Evolutionary conservation across 1,284 basidiomycete genomes (phyloP).

Genomic region (Tilletia setariae): DNA sequence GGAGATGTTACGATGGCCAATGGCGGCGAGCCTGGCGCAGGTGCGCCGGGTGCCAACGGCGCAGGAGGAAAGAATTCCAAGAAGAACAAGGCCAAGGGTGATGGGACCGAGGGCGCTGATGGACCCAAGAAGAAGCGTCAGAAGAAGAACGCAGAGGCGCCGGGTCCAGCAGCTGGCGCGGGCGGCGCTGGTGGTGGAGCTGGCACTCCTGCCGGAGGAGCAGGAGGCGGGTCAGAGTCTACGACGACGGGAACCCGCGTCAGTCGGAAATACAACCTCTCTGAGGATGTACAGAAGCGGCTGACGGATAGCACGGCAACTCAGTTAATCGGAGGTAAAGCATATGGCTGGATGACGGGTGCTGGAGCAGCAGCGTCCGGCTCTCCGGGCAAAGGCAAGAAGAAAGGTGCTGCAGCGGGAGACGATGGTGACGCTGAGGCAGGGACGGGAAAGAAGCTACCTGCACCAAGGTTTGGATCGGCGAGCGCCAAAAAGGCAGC

Average conservation of each 20-base stretch:
- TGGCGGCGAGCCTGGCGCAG: slow-evolving; percentile 28
- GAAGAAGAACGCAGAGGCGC: neutral
- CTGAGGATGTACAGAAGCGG: slow-evolving; percentile 48
- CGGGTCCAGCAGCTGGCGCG: neutral
- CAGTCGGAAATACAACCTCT: slow-evolving; percentile 36
- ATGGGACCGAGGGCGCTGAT: neutral
- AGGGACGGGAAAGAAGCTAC: slow-evolving; percentile 33
- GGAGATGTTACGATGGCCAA: slow-evolving; percentile 23
- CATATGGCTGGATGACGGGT: slow-evolving; percentile 25
- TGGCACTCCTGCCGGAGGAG: neutral
- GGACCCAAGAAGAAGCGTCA: slow-evolving; percentile 15
- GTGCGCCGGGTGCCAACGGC: neutral
- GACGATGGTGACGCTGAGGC: neutral
- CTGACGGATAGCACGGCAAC: slow-evolving; percentile 52
- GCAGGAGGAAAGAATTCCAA: slow-evolving; percentile 32
- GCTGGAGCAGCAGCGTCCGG: slow-evolving; percentile 1
- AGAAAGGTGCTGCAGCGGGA: neutral
- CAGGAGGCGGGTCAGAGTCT: neutral
- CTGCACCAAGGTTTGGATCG: slow-evolving; percentile 31
- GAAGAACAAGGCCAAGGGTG: slow-evolving; percentile 2
- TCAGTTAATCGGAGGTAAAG: slow-evolving; percentile 28
- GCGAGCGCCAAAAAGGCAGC: slow-evolving; percentile 29
- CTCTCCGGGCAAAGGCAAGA: slow-evolving; percentile 11
- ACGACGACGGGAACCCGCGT: neutral
- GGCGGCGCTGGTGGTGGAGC: neutral